Base-by-base conservation (phyloP, 345 rosid species). In the Mallotus nudiflorus region DNA sequence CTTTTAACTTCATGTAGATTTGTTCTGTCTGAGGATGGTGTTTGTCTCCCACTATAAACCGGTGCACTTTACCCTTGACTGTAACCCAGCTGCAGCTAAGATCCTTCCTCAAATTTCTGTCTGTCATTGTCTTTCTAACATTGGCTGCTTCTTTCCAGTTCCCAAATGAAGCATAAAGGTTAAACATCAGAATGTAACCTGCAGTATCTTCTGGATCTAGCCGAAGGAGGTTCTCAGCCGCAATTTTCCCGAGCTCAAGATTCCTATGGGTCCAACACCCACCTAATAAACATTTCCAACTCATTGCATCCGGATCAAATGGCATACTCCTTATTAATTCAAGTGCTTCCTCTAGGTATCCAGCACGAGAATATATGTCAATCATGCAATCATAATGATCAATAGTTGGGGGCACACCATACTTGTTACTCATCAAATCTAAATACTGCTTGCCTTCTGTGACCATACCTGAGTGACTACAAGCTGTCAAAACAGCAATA, bases 61-160 rank as follows among this genome's bases (percentile, higher is more conserved):
- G 82, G 67, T 89, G 95, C 58, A 81, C 77, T 75, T 82, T 80
- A 67, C 87, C 95, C 70, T 82, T 85, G 13, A 79, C 86, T 9
- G 72, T 75, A 46, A 86, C 86, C 95, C 97, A 89, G 73, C 97
- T 87, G 78, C 91, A 86, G 75, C 92, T 85, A 37, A 87, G 81
- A 75, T 82, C 91, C 77, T 91, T 86, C 86, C 76, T 85, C 78
- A 88, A 64, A 61, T 80, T 83, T 68, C 78, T 87, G 66, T 81
- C 84, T 14, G 72, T 65, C 97, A 91, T 91, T 63, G 75, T 66
- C 70, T 80, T 89, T 83, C 90, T 86, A 58, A 86, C 70, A 46
- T 70, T 59, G 18, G 87, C 87, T 14, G 92, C 96, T 83, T 87
- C 97, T 73, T 83, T 88, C 88, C 90, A 87, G 62, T 75, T 85